phyloP scores from a whole-genome alignment of 2,329 filamentous ascomycete species.

The Falciphora oryzae region DNA sequence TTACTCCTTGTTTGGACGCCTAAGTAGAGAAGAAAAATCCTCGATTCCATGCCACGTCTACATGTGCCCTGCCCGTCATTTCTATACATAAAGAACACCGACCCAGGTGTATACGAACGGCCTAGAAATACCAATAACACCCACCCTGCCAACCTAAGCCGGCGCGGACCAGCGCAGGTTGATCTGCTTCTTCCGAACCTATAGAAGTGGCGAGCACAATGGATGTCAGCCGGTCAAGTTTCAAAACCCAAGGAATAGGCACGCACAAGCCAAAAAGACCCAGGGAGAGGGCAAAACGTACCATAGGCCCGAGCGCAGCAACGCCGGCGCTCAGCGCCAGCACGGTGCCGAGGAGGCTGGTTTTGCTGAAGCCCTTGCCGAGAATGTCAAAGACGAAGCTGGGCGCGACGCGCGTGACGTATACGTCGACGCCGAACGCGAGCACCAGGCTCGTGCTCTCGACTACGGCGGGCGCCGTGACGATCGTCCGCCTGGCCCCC shows the following conservation, averaged over 20 bases:
- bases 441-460: slow-evolving; percentile 91
- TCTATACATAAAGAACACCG: background rate
- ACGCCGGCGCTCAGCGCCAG: slow-evolving; percentile 73
- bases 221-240: background rate
- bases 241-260: background rate
- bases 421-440: slow-evolving; percentile 83
- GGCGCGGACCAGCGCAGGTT: slow-evolving; percentile 53
- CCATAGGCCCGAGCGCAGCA: slow-evolving; percentile 74
- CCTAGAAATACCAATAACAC: background rate
- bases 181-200: slow-evolving; percentile 63
- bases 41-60: background rate
- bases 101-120: slow-evolving; percentile 2
- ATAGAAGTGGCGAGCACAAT: background rate
- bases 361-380: slow-evolving; percentile 88
- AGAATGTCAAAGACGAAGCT: slow-evolving; percentile 88
- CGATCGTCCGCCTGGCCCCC: slow-evolving; percentile 44
- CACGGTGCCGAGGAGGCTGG: slow-evolving; percentile 79
- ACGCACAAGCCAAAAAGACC: background rate
- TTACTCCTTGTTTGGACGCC: background rate
- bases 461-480: slow-evolving; percentile 70
- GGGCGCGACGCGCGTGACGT: slow-evolving; percentile 79
- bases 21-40: background rate
- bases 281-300: slow-evolving; percentile 42
- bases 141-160: slow-evolving; percentile 15
- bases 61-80: background rate